Evolutionary conservation across 352 stramenopile genomes (phyloP).

Genomic region (Phytophthora foliorum): DNA sequence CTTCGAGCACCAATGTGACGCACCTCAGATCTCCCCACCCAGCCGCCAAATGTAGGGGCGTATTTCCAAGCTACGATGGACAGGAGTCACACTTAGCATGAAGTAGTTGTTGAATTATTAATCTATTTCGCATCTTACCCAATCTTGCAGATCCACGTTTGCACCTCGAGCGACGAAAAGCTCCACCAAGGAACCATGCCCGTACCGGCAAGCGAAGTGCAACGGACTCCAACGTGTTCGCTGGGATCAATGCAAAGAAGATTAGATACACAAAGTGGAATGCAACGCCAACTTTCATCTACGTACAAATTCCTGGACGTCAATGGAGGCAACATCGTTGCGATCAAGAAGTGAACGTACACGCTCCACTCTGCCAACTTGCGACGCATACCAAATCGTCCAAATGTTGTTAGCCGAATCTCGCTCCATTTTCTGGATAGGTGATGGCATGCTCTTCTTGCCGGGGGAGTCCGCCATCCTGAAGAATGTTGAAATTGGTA

Average conservation of each 20-base stretch:
- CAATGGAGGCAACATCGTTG: constrained; percentile 43
- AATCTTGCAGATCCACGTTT: constrained; percentile 55
- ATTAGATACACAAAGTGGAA: not conserved
- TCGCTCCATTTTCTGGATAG: constrained; percentile 37
- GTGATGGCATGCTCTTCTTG: constrained; percentile 31
- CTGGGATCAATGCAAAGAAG: constrained; percentile 29
- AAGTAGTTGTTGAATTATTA: not conserved
- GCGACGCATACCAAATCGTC: constrained; percentile 82
- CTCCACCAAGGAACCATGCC: constrained; percentile 55
- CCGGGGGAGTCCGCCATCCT: constrained; percentile 19
- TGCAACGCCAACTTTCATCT: not conserved
- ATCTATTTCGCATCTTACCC: constrained; percentile 30
- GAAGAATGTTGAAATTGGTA: not conserved
- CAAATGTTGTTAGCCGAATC: constrained; percentile 50
- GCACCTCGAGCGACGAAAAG: constrained; percentile 60
- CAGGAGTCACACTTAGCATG: not conserved
- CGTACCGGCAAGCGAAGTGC: constrained; percentile 70
- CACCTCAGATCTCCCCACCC: constrained; percentile 71
- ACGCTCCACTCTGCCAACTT: constrained; percentile 62
- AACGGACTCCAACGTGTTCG: constrained; percentile 66
- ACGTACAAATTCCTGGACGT: constrained; percentile 66
- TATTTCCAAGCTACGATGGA: constrained; percentile 63
- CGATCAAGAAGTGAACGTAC: constrained; percentile 64
- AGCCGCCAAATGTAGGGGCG: constrained; percentile 71
- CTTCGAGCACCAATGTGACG: constrained; percentile 67